Percentiles rank a stretch among this genome's conserved stretches.
Conservation (phyloP, 2,329 filamentous ascomycete species). For the Colletotrichum spaethianum region DNA sequence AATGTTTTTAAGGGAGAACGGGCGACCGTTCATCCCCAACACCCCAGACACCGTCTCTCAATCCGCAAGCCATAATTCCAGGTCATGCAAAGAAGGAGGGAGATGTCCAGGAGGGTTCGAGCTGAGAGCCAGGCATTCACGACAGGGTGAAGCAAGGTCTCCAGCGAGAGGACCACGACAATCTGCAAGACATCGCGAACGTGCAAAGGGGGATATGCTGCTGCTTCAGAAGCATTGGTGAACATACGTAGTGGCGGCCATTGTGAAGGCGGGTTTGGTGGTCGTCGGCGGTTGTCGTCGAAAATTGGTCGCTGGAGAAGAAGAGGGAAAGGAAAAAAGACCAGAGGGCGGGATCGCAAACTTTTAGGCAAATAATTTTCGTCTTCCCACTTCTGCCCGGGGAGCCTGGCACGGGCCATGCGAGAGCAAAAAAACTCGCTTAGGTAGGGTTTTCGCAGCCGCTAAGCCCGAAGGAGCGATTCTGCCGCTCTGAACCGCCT, state of each 20-base stretch:
- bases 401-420: constrained; percentile 17
- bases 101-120: constrained; percentile 80
- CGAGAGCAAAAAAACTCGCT: constrained; percentile 28
- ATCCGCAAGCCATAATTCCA: constrained; percentile 61
- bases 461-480: neutral
- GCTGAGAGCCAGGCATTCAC: constrained; percentile 72
- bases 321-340: neutral
- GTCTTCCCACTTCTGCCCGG: constrained; percentile 27
- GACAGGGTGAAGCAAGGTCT: constrained; percentile 55
- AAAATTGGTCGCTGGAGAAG: constrained; percentile 37
- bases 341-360: constrained; percentile 9
- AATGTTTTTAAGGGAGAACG: constrained; percentile 85
- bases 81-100: constrained; percentile 67
- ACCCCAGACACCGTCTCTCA: constrained; percentile 77
- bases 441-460: constrained; percentile 28
- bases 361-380: constrained; percentile 38
- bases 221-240: constrained; percentile 30
- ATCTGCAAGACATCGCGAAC: constrained; percentile 74
- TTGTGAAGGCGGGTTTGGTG: constrained; percentile 55
- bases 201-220: constrained; percentile 57
- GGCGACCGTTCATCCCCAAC: constrained; percentile 80
- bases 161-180: constrained; percentile 91
- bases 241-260: constrained; percentile 70
- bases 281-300: constrained; percentile 50
- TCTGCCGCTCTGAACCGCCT: constrained; percentile 23